A percentile compares a stretch with the other conserved stretches of the same genome.
These are phyloP conservation scores for Chaetomidium leptoderma DNA, from an alignment of 495 filamentous ascomycete species.

Conservation along the genomic window DNA sequence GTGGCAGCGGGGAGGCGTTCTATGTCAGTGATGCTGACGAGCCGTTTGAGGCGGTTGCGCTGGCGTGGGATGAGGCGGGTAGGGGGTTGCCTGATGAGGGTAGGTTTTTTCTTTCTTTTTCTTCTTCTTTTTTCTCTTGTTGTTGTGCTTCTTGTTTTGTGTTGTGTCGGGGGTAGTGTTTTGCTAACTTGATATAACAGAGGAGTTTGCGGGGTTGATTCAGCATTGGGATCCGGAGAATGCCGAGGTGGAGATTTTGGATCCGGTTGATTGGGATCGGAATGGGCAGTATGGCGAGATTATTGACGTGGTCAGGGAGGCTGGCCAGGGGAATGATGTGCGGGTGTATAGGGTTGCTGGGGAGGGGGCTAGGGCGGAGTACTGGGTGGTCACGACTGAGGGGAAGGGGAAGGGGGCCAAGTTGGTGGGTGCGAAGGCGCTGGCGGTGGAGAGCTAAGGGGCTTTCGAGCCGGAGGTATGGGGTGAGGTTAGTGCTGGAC, in stretches of 20 bases:
- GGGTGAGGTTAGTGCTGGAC: too few relatives aligned
- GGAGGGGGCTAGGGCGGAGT: slow-evolving; percentile 64
- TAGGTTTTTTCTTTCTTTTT: slow-evolving; percentile 34
- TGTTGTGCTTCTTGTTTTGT: too few relatives aligned
- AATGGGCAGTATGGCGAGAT: slow-evolving; percentile 56
- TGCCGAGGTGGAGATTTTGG: slow-evolving; percentile 50
- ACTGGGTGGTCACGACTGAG: slow-evolving; percentile 62
- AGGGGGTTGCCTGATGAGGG: slow-evolving; percentile 59
- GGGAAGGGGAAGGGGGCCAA: slow-evolving; percentile 47
- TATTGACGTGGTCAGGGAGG: slow-evolving; percentile 54
- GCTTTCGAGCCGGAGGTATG: too few relatives aligned
- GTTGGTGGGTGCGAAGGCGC: slow-evolving; percentile 70
- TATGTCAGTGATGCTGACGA: slow-evolving; percentile 81
- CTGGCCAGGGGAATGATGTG: slow-evolving; percentile 57
- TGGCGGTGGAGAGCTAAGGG: slow-evolving; percentile 64
- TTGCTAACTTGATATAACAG: slow-evolving; percentile 30
- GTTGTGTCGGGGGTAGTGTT: not conserved
- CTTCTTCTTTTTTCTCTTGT: slow-evolving; percentile 9
- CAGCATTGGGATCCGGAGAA: slow-evolving; percentile 45
- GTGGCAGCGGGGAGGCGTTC: slow-evolving; percentile 49
- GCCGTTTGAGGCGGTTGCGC: slow-evolving; percentile 69
- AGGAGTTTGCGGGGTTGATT: slow-evolving; percentile 55
- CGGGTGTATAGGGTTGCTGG: slow-evolving; percentile 65
- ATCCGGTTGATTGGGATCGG: slow-evolving; percentile 58
- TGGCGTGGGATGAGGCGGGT: slow-evolving; percentile 56